Base-by-base conservation (phyloP, 2,329 filamentous ascomycete genomes). In the Paracamarosporium sp. region DNA sequence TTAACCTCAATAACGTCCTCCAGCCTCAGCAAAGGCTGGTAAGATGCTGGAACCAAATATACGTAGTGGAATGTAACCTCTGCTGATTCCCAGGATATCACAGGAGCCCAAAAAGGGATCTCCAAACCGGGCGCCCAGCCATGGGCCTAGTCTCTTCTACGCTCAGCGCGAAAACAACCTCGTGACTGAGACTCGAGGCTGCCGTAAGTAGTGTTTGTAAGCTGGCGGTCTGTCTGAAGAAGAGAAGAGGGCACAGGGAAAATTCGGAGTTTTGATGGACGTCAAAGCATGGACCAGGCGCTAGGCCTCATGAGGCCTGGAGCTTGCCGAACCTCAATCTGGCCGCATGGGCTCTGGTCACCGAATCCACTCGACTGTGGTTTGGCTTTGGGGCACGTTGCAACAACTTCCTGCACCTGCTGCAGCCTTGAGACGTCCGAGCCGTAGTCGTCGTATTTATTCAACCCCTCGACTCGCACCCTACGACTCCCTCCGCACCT, bases 61-160 rank as follows among this genome's bases (percentile, higher is more conserved):
- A 15, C 22, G 31, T 41, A 46, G 31, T 43, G 43, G 27, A 24
- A 79, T 86, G 86, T 90, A 82, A 87, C 87, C 87, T 82, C 86
- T 83, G 85, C 87, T 90, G 87, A 90, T 90, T 90, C 87, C 87
- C 83, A 84, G 53, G 50, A 81, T 78, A 82, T 83, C 79, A 89
- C 86, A 83, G 78, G 78, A 83, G 78, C 81, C 84, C 84, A 78
- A 77, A 85, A 88, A 79, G 84, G 85, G 82, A 71, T 80, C 83
- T 88, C 86, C 84, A 87, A 83, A 79, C 79, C 84, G 83, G 87
- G 87, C 85, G 87, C 87, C 87, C 87, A 90, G 87, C 86, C 82
- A 88, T 85, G 86, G 86, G 86, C 84, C 68, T 69, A 69, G 67
- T 80, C 81, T 80, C 64, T 68, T 90, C 86, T 90, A 78, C 86